Conservation (phyloP, 495 filamentous ascomycete genomes). For the Neurospora sp. region DNA sequence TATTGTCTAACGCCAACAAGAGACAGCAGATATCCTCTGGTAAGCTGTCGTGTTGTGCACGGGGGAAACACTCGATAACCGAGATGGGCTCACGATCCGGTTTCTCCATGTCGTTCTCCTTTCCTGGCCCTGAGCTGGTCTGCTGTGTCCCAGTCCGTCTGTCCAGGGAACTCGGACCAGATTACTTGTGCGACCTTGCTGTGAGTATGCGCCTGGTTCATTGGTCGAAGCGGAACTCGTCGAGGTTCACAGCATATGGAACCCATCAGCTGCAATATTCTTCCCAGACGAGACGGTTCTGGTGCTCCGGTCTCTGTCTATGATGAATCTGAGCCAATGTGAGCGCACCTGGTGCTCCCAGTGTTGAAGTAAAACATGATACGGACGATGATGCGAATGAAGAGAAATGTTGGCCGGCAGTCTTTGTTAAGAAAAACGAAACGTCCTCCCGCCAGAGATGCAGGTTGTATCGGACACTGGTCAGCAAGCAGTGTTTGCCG, state of each 20-base stretch:
- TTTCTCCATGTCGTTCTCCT: not conserved
- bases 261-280: conserved; percentile 12
- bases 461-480: not conserved
- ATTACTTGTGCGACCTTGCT: conserved; percentile 18
- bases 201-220: conserved; percentile 6
- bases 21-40: not conserved
- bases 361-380: not conserved
- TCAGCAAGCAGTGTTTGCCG: not conserved
- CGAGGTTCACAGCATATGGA: conserved; percentile 19
- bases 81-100: not conserved
- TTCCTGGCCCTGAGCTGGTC: not conserved
- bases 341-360: not conserved
- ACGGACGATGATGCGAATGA: not conserved
- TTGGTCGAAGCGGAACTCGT: conserved; percentile 14
- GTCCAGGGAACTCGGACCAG: conserved; percentile 12
- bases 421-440: not conserved
- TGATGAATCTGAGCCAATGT: not conserved
- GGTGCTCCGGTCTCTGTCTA: conserved; percentile 2
- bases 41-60: not conserved
- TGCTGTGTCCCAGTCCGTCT: not conserved
- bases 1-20: not conserved
- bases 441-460: not conserved
- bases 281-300: conserved; percentile 8
- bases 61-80: not conserved
- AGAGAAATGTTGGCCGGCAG: not conserved